Evolutionary conservation across 495 filamentous ascomycete species (phyloP).

Genomic region (Mytilinidion resinicola): DNA sequence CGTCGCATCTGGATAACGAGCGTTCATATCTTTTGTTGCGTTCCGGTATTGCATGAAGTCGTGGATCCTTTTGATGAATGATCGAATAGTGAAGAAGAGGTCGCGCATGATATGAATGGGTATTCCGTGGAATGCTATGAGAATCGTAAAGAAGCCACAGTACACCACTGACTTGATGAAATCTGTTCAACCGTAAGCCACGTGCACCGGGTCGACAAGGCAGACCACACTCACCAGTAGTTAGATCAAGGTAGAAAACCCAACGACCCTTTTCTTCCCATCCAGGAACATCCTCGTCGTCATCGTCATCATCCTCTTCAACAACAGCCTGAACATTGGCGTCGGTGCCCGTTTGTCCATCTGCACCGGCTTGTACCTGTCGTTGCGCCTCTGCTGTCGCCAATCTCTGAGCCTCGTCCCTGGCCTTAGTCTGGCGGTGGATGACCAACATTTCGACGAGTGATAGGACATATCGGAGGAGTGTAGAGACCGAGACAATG

Average conservation of each 20-base stretch:
- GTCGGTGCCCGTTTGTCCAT: constrained; percentile 3
- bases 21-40: constrained; percentile 86
- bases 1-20: constrained; percentile 85
- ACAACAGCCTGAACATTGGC: constrained; percentile 44
- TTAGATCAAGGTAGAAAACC: constrained; percentile 81
- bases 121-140: constrained; percentile 87
- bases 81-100: constrained; percentile 85
- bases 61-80: constrained; percentile 77
- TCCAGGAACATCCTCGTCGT: constrained; percentile 87
- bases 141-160: constrained; percentile 82
- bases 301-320: constrained; percentile 79
- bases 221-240: constrained; percentile 54
- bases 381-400: constrained; percentile 55
- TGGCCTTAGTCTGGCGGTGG: constrained; percentile 59
- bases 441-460: constrained; percentile 70
- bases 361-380: constrained; percentile 35
- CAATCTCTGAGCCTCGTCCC: constrained; percentile 52
- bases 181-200: constrained; percentile 47
- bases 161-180: constrained; percentile 87
- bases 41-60: constrained; percentile 85
- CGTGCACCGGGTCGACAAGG: background rate
- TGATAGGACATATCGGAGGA: constrained; percentile 70
- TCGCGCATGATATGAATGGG: constrained; percentile 96
- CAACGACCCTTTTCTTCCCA: constrained; percentile 97
- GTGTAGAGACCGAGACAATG: constrained; percentile 72